phyloP scores from a whole-genome alignment of 192 early-diverging fungal species.

The Jimgerdemannia flammicorona region DNA sequence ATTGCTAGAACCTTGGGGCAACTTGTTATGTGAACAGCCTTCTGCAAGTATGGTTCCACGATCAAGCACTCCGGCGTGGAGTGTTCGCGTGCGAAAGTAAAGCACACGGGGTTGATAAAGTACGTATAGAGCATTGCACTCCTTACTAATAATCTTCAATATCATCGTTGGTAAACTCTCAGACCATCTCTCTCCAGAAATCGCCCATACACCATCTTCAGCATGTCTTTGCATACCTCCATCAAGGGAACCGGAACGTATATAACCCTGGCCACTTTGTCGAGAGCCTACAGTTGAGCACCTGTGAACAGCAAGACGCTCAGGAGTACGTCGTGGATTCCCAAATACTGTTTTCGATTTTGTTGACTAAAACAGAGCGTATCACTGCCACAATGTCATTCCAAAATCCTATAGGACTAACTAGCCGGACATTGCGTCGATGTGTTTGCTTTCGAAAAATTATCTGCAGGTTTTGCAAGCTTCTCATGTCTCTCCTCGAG shows the following conservation, averaged over 20 bases:
- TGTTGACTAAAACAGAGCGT: no score
- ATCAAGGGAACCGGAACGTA: slow-evolving; percentile 14
- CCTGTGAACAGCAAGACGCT: slow-evolving; percentile 33
- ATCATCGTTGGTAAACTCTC: background rate
- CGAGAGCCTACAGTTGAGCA: slow-evolving; percentile 21
- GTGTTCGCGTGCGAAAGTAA: slow-evolving; percentile 21
- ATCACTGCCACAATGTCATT: no score
- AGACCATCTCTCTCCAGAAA: slow-evolving; percentile 1
- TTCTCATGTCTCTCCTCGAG: slow-evolving; percentile 31
- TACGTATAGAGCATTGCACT: background rate
- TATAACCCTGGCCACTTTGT: slow-evolving; percentile 30
- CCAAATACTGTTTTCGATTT: background rate
- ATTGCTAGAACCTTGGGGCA: slow-evolving; percentile 32
- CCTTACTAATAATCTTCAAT: background rate
- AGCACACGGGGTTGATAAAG: background rate
- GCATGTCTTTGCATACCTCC: slow-evolving; percentile 21
- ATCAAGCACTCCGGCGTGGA: slow-evolving; percentile 19
- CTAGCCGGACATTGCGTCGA: background rate
- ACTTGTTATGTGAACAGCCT: slow-evolving; percentile 35
- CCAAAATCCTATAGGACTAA: no score
- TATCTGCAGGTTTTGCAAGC: slow-evolving; percentile 22
- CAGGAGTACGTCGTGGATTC: slow-evolving; percentile 29
- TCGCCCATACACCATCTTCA: slow-evolving; percentile 31
- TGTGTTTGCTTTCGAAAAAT: background rate
- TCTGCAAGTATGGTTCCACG: slow-evolving; percentile 38